phyloP scores from a whole-genome alignment of 2,329 filamentous ascomycete species.

The Diaporthe velutina region DNA sequence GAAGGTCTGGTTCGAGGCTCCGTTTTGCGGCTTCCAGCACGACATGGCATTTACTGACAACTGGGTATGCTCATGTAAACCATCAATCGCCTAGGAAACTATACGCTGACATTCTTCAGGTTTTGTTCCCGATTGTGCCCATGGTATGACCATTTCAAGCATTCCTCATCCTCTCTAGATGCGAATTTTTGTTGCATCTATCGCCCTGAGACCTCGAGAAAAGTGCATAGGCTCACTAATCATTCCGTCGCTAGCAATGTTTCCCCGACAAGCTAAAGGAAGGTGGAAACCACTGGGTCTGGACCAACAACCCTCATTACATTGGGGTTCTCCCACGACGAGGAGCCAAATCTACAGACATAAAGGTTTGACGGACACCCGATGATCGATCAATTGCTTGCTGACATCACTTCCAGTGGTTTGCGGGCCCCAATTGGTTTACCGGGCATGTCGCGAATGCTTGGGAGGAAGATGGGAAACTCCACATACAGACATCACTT shows the following conservation, averaged over 20 bases:
- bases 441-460: neutral
- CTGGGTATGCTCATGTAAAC: neutral
- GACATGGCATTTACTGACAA: neutral
- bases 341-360: neutral
- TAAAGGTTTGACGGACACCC: neutral
- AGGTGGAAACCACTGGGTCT: neutral
- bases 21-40: neutral
- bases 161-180: too few relatives aligned
- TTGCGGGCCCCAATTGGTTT: neutral
- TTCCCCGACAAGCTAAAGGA: constrained; percentile 8
- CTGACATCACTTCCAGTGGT: neutral
- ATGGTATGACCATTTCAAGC: neutral
- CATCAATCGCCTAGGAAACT: neutral
- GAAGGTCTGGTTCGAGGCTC: neutral
- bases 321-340: neutral
- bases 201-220: too few relatives aligned
- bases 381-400: too few relatives aligned
- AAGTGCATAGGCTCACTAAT: neutral
- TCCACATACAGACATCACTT: neutral
- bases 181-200: too few relatives aligned
- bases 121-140: neutral
- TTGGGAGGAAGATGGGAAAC: neutral
- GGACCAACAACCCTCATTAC: neutral
- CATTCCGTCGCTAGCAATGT: neutral
- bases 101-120: neutral